A percentile compares a stretch with the other conserved stretches of the same genome.
Conservation (phyloP, 352 stramenopile species). For the Pythium utonaiense region DNA sequence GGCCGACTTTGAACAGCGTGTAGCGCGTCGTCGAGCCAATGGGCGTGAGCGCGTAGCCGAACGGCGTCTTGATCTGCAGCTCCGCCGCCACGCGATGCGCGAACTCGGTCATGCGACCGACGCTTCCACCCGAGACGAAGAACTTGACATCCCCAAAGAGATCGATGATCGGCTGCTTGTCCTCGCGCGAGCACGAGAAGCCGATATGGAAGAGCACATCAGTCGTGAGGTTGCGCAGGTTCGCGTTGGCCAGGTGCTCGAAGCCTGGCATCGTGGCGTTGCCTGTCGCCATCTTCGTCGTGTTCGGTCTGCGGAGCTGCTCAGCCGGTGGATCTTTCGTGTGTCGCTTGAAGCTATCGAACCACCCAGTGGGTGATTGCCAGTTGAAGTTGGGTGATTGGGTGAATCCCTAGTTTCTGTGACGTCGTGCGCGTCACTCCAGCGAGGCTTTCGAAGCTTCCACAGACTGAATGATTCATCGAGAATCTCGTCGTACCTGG, state of each 20-base stretch:
- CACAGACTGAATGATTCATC: not conserved
- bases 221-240: constrained; percentile 51
- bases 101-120: constrained; percentile 75
- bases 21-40: constrained; percentile 75
- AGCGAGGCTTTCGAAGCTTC: not conserved
- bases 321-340: not conserved
- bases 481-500: not conserved
- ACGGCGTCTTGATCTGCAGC: constrained; percentile 54
- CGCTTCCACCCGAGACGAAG: constrained; percentile 69
- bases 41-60: constrained; percentile 54
- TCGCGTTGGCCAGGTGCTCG: constrained; percentile 56
- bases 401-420: not conserved
- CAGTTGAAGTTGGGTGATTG: constrained; percentile 4
- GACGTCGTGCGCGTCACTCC: not conserved
- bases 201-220: constrained; percentile 82
- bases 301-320: not conserved
- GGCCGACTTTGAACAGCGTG: constrained; percentile 77
- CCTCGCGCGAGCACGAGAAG: constrained; percentile 48
- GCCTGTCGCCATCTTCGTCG: not conserved
- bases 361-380: not conserved
- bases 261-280: constrained; percentile 3
- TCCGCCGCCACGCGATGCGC: constrained; percentile 49
- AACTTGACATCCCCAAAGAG: constrained; percentile 80
- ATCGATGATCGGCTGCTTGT: constrained; percentile 37
- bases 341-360: constrained; percentile 3